A percentile compares a stretch with the other conserved stretches of the same genome.
Conservation (phyloP, 2,329 filamentous ascomycete genomes). For the Parascedosporium putredinis region DNA sequence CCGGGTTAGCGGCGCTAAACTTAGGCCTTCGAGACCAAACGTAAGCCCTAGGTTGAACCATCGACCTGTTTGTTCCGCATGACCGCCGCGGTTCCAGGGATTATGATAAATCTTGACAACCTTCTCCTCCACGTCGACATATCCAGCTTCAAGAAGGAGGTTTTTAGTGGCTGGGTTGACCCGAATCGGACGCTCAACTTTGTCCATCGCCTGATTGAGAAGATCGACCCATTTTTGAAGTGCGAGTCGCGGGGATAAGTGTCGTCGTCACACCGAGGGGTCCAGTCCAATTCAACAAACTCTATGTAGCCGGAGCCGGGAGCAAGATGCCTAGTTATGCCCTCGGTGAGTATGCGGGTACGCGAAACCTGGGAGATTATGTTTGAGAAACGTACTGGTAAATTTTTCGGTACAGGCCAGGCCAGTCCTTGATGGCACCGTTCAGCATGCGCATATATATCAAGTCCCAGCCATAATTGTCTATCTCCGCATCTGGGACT, state of each 20-base stretch:
- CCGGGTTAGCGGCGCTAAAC: constrained; percentile 59
- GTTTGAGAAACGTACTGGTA: constrained; percentile 41
- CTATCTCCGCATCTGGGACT: background rate
- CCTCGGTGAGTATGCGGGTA: background rate
- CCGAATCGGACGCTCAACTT: constrained; percentile 55
- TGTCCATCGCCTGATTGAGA: constrained; percentile 57
- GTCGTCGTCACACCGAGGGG: constrained; percentile 60
- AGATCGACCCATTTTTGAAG: constrained; percentile 60
- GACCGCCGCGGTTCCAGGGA: constrained; percentile 56
- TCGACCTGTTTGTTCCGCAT: constrained; percentile 57
- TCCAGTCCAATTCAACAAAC: constrained; percentile 81
- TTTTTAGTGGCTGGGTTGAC: constrained; percentile 42
- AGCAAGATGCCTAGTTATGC: constrained; percentile 55
- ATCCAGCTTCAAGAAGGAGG: constrained; percentile 60
- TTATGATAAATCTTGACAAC: constrained; percentile 62
- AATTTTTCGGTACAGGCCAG: constrained; percentile 59
- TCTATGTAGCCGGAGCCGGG: constrained; percentile 70
- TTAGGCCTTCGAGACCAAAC: constrained; percentile 62
- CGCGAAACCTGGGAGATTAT: background rate
- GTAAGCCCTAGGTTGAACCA: constrained; percentile 78
- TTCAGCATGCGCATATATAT: constrained; percentile 73
- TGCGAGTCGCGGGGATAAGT: constrained; percentile 46
- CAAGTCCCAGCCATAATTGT: constrained; percentile 57
- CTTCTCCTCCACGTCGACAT: constrained; percentile 66
- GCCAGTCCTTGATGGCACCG: constrained; percentile 71